Evolutionary conservation across 257 asterid genomes (phyloP).

Genomic region (Solanum ossicruentum): DNA sequence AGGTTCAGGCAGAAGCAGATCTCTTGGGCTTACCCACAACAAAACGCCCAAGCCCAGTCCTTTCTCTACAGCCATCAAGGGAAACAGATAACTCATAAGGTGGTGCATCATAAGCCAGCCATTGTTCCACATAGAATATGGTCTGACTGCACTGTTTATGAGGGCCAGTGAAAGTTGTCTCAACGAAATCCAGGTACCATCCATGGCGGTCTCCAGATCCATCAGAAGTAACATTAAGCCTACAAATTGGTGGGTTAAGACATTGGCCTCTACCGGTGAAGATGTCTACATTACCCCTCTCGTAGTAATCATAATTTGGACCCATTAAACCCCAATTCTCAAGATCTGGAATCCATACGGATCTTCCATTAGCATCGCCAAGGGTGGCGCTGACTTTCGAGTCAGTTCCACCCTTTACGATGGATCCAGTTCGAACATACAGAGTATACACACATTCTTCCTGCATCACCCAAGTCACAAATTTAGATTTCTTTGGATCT

Average conservation of each 20-base stretch:
- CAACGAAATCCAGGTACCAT: constrained; percentile 23
- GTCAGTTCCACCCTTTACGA: constrained; percentile 38
- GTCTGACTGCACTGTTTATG: constrained; percentile 32
- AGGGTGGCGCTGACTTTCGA: constrained; percentile 31
- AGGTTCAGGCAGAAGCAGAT: background rate
- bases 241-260: constrained; percentile 31
- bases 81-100: constrained; percentile 23
- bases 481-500: too few relatives aligned
- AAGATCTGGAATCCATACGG: constrained; percentile 35
- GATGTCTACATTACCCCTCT: constrained; percentile 36
- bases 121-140: constrained; percentile 31
- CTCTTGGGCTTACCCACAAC: constrained; percentile 11
- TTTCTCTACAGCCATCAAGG: constrained; percentile 24
- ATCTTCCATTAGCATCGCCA: constrained; percentile 19
- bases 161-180: constrained; percentile 33
- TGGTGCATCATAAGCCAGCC: constrained; percentile 41
- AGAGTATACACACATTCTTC: constrained; percentile 37
- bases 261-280: constrained; percentile 48
- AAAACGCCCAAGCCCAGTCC: constrained; percentile 4
- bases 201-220: constrained; percentile 29
- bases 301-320: constrained; percentile 31
- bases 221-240: constrained; percentile 32
- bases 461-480: constrained; percentile 4
- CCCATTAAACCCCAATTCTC: constrained; percentile 55
- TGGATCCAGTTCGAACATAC: constrained; percentile 40